Conservation (phyloP, 169 alveolate genomes). For the Plasmodium relictum region DNA sequence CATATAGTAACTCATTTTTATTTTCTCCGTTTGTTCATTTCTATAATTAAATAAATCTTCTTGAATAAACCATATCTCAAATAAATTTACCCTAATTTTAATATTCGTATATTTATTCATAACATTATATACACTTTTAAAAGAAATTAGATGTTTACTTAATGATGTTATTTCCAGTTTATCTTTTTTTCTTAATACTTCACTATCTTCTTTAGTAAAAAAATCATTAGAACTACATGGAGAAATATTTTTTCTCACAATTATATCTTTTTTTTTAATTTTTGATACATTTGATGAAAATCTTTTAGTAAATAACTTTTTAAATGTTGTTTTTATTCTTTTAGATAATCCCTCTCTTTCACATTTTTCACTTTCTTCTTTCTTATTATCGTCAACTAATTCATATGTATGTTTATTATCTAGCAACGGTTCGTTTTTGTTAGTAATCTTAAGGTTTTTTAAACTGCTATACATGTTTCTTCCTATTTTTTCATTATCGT, state of each 20-base stretch:
- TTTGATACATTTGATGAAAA: constrained; percentile 12
- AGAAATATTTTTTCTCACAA: background rate
- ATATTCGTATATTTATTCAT: constrained; percentile 12
- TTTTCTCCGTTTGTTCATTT: background rate
- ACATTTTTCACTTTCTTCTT: constrained; percentile 6
- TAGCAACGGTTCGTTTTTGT: background rate
- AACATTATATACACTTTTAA: constrained; percentile 2
- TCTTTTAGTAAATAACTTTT: constrained; percentile 52
- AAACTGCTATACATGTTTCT: constrained; percentile 1
- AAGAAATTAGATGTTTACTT: constrained; percentile 4
- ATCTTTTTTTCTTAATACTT: background rate
- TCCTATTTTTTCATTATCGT: constrained; percentile 22
- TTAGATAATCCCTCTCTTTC: constrained; percentile 41
- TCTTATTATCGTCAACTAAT: constrained; percentile 17
- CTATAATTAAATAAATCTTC: constrained; percentile 28
- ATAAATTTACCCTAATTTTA: constrained; percentile 20
- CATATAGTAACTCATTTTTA: constrained; percentile 26
- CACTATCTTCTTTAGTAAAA: background rate
- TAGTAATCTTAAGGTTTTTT: background rate
- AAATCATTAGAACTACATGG: constrained; percentile 1
- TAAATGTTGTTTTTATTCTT: constrained; percentile 63
- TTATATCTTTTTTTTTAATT: constrained; percentile 12
- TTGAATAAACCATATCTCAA: constrained; percentile 62
- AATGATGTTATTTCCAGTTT: background rate
- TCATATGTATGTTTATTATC: background rate